Evolutionary conservation across 148 eudicot species (phyloP), one percentile per base, ranked within the genome.

Genomic region (Chenopodium quinoa): DNA sequence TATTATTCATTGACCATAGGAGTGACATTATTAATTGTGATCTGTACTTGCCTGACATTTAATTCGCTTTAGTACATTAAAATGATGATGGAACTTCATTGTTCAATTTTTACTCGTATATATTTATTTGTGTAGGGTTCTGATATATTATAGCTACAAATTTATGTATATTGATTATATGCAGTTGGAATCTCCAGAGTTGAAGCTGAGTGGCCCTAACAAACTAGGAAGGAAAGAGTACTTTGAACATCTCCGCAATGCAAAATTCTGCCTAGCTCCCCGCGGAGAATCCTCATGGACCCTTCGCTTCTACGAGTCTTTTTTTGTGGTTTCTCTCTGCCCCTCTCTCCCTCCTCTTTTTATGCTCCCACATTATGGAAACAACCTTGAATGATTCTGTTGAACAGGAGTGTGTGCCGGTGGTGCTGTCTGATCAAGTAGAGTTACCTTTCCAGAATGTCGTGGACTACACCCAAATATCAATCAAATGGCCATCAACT

Each of bases 241-340:
- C 78, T 95, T 95, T 84, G 89, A 90, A 76, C 99, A 95, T 88
- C 95, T 95, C 31, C 89, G 97, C 72, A 95, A 93, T 90, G 94
- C 99, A 50, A 95, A 90, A 82, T 95, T 95, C 89, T 95, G 99
- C 86, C 90, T 95, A 62, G 97, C 99, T 76, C 99, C 99, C 64
- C 97, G 99, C 67, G 99, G 99, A 76, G 99, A 95, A 84, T 95
- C 99, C 7, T 95, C 99, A 54, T 95, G 97, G 99, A 95, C 99
- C 60, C 97, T 95, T 79, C 97, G 97, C 78, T 95, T 93, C 75
- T 95, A 92, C 48, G 98, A 95, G 88, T 89, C 99, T 5, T 95
- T 91, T 82, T 95, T 95, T 90, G 98, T 95, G 99, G 98, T 95
- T 67, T 23, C 48, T 13, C 11, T 31, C 48, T 23, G 80, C 79